These are phyloP conservation scores for Mitragyna speciosa DNA, from an alignment of 257 asterid genomes.

Conservation along the genomic window DNA sequence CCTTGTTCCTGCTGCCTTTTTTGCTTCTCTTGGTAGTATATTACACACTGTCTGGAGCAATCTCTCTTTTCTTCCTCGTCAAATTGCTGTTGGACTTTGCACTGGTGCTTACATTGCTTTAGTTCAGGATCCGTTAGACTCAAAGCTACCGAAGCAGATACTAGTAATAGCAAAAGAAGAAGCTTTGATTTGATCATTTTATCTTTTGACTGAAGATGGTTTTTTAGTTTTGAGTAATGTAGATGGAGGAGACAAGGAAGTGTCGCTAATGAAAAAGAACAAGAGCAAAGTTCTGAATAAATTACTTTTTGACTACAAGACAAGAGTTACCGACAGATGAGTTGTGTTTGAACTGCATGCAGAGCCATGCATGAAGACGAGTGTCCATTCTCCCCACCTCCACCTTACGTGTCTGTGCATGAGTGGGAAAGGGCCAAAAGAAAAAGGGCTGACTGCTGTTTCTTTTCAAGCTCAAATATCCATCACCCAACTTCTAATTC, in stretches of 20 bases:
- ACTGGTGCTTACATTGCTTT: conserved; percentile 34
- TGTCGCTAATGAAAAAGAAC: background rate
- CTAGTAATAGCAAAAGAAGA: conserved; percentile 33
- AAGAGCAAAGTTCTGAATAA: background rate
- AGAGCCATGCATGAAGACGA: conserved; percentile 16
- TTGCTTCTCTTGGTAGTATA: conserved; percentile 21
- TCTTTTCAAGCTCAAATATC: too few relatives aligned
- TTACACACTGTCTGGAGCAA: conserved; percentile 29
- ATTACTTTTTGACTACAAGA: background rate
- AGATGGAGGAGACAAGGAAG: background rate
- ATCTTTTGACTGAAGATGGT: background rate
- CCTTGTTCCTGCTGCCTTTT: background rate
- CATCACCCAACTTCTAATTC: too few relatives aligned
- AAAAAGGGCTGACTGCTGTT: too few relatives aligned
- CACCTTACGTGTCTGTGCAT: background rate
- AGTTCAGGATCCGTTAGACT: conserved; percentile 35
- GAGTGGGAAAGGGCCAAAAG: too few relatives aligned
- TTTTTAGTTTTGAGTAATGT: background rate
- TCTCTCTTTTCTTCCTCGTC: conserved; percentile 8
- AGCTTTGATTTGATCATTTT: conserved; percentile 9
- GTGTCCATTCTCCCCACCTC: background rate
- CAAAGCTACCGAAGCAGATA: conserved; percentile 16
- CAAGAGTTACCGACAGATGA: too few relatives aligned
- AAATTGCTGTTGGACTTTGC: conserved; percentile 18
- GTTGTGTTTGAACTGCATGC: background rate